Evolutionary conservation across 805 yeast species (phyloP).

Genomic region (Saccharomycopsis fermentans): DNA sequence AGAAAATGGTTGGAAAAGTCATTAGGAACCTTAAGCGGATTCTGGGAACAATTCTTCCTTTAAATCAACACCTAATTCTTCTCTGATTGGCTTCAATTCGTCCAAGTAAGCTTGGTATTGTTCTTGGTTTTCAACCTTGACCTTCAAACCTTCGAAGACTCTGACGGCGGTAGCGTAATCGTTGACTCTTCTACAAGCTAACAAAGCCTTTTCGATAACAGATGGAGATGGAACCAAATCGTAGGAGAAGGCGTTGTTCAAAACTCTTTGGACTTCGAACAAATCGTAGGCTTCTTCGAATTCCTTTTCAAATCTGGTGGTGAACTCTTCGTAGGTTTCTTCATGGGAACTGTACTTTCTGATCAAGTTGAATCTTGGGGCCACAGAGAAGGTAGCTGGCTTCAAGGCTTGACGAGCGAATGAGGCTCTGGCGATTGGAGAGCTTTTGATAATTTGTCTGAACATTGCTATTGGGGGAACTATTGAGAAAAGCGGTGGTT

Average conservation of each 20-base stretch:
- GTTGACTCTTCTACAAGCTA: conserved; percentile 98
- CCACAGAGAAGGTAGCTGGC: not conserved
- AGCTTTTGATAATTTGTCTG: conserved; percentile 12
- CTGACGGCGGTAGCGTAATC: conserved; percentile 98
- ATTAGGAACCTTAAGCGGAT: conserved; percentile 19
- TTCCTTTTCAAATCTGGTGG: conserved; percentile 85
- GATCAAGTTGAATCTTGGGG: conserved; percentile 21
- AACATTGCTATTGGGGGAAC: conserved; percentile 6
- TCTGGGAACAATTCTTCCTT: conserved; percentile 75
- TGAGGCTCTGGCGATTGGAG: conserved; percentile 3
- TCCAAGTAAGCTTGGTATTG: conserved; percentile 95
- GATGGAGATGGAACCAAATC: conserved; percentile 98
- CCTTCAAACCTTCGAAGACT: conserved; percentile 93
- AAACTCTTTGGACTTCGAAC: conserved; percentile 82
- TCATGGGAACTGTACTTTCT: conserved; percentile 80
- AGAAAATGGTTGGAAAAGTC: no score
- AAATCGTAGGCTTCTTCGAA: conserved; percentile 88
- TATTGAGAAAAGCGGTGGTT: not conserved
- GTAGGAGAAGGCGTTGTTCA: conserved; percentile 96
- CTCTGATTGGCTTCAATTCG: conserved; percentile 83
- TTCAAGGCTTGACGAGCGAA: conserved; percentile 1
- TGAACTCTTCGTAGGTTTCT: conserved; percentile 92
- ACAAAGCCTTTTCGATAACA: conserved; percentile 88
- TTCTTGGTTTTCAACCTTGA: conserved; percentile 88
- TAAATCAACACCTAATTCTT: conserved; percentile 86